Evolutionary conservation across 768 basidiomycete species (phyloP), one percentile per base, ranked within the genome.

Genomic region (Tulasnella sp.): DNA sequence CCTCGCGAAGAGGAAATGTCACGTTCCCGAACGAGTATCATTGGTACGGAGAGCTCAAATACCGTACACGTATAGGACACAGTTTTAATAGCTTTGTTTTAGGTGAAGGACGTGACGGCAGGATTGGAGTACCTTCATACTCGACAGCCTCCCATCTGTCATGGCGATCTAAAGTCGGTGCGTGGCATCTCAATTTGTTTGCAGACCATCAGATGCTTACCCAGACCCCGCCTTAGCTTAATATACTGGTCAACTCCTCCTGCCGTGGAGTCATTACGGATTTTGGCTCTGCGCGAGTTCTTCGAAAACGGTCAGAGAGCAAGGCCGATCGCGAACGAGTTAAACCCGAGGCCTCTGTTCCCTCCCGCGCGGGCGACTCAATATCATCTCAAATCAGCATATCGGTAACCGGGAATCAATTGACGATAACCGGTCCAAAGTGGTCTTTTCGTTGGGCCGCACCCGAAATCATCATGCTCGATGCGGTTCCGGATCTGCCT

Each of bases 81-180:
- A 22, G 29, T 1, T 0, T 4, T 9, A 31, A 64, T n/a, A 31
- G 8, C 19, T 22, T 22, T 39, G 22, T 36, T 29, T 19, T 34
- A 70, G 68, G 38, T 70, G 15, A 1, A 70, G 15, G 68, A 70
- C 38, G 25, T 42, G 25, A 11, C 29, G 19, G 7, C 5, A 5
- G 72, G 72, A 3, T 15, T 73, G 15, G 9, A 19, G 52, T 54
- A 73, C 34, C 45, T 73, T 12, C 72, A 73, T 25, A 49, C 72
- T 9, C 72, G 38, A 1, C 0, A 73, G n/a, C 72, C 42, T 5
- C 72, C 72, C n/a, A 39, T 73, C 11, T 31, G 40, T 31, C 72
- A 73, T 52, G 72, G 72, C 39, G 72, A 73, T 29, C 45, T 73
- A 4, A 73, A 73, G 29, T 45, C 72, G 72, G 72, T 73, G 12